These are phyloP conservation scores for Phytophthora vignae DNA, from an alignment of 352 stramenopile species.

Conservation along the genomic window DNA sequence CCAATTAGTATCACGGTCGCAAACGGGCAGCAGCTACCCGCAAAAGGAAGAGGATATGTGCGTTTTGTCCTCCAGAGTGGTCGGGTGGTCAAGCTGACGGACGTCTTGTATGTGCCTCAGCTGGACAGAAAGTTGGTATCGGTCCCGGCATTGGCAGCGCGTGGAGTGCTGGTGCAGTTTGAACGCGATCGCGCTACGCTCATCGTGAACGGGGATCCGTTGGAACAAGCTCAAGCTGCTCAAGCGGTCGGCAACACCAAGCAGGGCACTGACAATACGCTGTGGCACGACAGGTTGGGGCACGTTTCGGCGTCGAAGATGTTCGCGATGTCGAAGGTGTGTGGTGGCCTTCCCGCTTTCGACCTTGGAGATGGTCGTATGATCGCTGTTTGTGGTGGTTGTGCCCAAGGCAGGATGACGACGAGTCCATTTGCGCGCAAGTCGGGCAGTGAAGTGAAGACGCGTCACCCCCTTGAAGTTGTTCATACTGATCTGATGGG, in stretches of 20 bases:
- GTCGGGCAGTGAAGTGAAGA: constrained; percentile 25
- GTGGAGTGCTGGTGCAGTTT: constrained; percentile 8
- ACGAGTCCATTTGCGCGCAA: constrained; percentile 12
- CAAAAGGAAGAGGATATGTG: background rate
- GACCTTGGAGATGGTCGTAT: background rate
- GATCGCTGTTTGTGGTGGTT: constrained; percentile 23
- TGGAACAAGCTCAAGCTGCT: no score
- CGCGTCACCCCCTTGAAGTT: constrained; percentile 5
- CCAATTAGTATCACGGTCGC: background rate
- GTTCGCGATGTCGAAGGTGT: background rate
- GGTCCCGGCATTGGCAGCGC: constrained; percentile 12
- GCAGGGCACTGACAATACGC: background rate
- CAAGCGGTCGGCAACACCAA: background rate
- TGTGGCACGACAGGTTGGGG: constrained; percentile 6
- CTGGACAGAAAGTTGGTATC: constrained; percentile 22
- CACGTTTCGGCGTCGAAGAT: constrained; percentile 6
- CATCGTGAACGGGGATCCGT: background rate
- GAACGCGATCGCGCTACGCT: background rate
- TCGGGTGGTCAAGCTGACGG: constrained; percentile 15
- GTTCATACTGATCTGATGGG: constrained; percentile 31
- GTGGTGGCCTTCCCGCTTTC: background rate
- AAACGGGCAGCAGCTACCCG: background rate
- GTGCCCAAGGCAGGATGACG: constrained; percentile 21
- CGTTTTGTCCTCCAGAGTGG: background rate
- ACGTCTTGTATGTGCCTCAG: constrained; percentile 31